Evolutionary conservation across 2,329 filamentous ascomycete species (phyloP), one percentile per base, ranked within the genome.

Genomic region (Cordyceps cateniannulata): DNA sequence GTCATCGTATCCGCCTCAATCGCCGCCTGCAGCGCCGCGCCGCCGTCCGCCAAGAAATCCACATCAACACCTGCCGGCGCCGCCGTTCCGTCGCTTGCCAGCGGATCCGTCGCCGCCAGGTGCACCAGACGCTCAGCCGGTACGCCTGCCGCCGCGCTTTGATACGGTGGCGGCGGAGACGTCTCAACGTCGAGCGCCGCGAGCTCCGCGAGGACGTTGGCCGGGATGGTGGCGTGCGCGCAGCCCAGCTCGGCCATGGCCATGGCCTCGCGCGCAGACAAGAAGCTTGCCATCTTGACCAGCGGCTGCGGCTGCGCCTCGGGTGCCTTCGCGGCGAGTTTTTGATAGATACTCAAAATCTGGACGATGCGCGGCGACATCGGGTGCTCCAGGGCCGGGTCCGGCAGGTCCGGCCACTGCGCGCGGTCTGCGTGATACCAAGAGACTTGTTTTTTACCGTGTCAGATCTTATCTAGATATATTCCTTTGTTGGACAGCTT

Each of bases 341-440:
- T 71, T 61, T 72, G 74, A 68, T 80, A 81, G 0, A 73, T 77
- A 62, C 80, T 75, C 18, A 79, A 68, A 48, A 81, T 81, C 63
- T 80, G 77, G 22, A 79, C 62, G n/a, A 80, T 67, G 18, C 78
- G 73, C 0, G 78, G 69, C 8, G 77, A 76, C 69, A 78, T 80
- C 29, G 79, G 75, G 62, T 81, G 79, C 60, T 79, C 67, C 10
- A 70, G 68, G 0, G 77, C 79, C 3, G 78, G 77, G 63, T 82
- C 79, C 49, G 76, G 64, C 38, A 77, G 73, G 54, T 79, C 67
- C 20, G 77, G 78, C 77, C 79, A 80, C n/a, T 79, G 68, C 12
- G 70, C 68, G 4, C 66, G 68, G 61, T 79, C 74, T 52, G 72
- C 70, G 61, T 80, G 77, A 12, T 51, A 59, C 49, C 48, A 51